These are phyloP conservation scores for Emydomyces testavorans DNA, from an alignment of 2,329 filamentous ascomycete species.

Conservation along the genomic window DNA sequence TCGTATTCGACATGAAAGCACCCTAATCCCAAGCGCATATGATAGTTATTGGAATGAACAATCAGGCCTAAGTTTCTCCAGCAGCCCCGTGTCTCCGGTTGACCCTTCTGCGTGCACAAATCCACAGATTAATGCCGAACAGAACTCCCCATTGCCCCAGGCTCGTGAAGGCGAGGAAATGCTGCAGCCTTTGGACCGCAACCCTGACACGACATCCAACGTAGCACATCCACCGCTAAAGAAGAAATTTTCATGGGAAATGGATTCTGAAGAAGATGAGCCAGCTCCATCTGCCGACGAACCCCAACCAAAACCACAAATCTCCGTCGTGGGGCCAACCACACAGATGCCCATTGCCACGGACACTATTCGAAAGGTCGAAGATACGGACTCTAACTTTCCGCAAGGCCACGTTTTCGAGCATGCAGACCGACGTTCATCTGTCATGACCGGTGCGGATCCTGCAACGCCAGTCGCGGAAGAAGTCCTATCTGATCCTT, in stretches of 20 bases:
- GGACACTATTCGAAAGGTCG: constrained; percentile 1
- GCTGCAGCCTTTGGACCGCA: not conserved
- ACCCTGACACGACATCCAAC: not conserved
- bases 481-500: not conserved
- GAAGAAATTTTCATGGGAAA: constrained; percentile 38
- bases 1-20: constrained; percentile 21
- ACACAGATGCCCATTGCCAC: not conserved
- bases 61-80: not conserved
- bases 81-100: not conserved
- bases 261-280: constrained; percentile 15
- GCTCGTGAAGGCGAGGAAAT: not conserved
- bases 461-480: not conserved
- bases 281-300: not conserved
- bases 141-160: not conserved
- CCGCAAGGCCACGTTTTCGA: not conserved
- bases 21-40: constrained; percentile 28
- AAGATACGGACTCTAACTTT: not conserved
- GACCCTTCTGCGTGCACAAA: not conserved
- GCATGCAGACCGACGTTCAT: not conserved
- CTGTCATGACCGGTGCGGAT: not conserved
- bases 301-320: not conserved
- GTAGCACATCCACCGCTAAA: constrained; percentile 14
- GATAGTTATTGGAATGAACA: constrained; percentile 28
- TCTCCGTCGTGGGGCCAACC: not conserved
- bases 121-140: no score